Evolutionary conservation across 192 early-diverging fungal genomes (phyloP), one percentile per base, ranked within the genome.

Genomic region (Geranomyces variabilis): DNA sequence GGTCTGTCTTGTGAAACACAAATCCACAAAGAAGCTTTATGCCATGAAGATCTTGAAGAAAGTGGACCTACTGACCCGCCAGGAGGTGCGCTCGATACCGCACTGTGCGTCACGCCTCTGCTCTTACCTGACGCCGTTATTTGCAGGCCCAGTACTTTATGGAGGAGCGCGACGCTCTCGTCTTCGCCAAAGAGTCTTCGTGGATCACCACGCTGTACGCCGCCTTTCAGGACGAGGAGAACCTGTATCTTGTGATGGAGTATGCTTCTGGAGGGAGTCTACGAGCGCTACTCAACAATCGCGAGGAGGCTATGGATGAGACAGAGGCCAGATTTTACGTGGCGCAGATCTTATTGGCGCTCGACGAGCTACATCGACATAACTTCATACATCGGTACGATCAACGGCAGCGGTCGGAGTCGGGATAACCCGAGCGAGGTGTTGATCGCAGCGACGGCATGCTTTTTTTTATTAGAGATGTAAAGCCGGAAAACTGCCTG

Each of bases 71-170:
- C 74, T 93, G 34, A 85, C 84, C 24, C 85, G 90, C 56, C 80
- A 83, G 31, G 92, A 93, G 79, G 89, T 88, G 82, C 73, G 80
- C 12, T 19, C 44, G 10, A 55, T 21, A 51, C n/a, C n/a, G n/a
- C n/a, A n/a, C n/a, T n/a, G n/a, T n/a, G n/a, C 19, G 13, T 22
- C 33, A 45, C 41, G 22, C n/a, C 15, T 72, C 41, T 65, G 7
- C 76, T 48, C 13, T 2, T 19, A 26, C 33, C 21, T 31, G 8
- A 67, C n/a, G n/a, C n/a, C n/a, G n/a, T n/a, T n/a, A n/a, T n/a
- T n/a, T 62, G 46, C 83, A 94, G 93, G 91, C 93, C 67, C 89
- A 89, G 9, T 90, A 93, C 70, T 95, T 93, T 59, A 90, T 95
- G 88, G 94, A 95, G 71, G 93, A 94, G 63, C 81, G 90, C 30